Conservation (phyloP, 2,329 filamentous ascomycete species). For the Apiospora kogelbergensis region DNA sequence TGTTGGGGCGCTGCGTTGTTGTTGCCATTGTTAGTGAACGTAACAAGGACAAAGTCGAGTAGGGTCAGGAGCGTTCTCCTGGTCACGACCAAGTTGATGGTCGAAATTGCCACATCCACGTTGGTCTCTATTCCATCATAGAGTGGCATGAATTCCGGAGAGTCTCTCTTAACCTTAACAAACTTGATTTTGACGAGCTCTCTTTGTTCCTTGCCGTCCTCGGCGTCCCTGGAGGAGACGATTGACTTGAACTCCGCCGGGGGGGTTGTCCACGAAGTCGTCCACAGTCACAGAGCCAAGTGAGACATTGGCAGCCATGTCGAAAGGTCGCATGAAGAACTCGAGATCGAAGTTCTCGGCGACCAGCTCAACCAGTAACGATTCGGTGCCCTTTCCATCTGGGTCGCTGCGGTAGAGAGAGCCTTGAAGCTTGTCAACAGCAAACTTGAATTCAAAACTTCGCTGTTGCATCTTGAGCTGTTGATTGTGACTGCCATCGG, state of each 20-base stretch:
- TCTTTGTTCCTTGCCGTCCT: constrained; percentile 73
- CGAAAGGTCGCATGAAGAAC: constrained; percentile 84
- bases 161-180: constrained; percentile 82
- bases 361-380: constrained; percentile 84
- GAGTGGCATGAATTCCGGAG: constrained; percentile 87
- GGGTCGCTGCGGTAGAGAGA: constrained; percentile 87
- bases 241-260: constrained; percentile 94
- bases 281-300: constrained; percentile 86
- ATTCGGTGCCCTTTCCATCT: constrained; percentile 72
- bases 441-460: constrained; percentile 95
- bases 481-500: constrained; percentile 54
- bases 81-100: constrained; percentile 94
- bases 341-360: constrained; percentile 86
- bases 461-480: constrained; percentile 78
- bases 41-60: constrained; percentile 89
- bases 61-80: constrained; percentile 88
- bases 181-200: constrained; percentile 90
- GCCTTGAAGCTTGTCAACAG: constrained; percentile 89
- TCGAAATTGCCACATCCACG: constrained; percentile 85
- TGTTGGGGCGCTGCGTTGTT: constrained; percentile 18
- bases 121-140: constrained; percentile 96
- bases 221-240: constrained; percentile 75
- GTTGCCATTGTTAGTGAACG: constrained; percentile 67
- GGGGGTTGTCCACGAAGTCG: constrained; percentile 87
- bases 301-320: constrained; percentile 90